These are phyloP conservation scores for Lactifluus volemus DNA, from an alignment of 768 basidiomycete genomes.

Conservation along the genomic window DNA sequence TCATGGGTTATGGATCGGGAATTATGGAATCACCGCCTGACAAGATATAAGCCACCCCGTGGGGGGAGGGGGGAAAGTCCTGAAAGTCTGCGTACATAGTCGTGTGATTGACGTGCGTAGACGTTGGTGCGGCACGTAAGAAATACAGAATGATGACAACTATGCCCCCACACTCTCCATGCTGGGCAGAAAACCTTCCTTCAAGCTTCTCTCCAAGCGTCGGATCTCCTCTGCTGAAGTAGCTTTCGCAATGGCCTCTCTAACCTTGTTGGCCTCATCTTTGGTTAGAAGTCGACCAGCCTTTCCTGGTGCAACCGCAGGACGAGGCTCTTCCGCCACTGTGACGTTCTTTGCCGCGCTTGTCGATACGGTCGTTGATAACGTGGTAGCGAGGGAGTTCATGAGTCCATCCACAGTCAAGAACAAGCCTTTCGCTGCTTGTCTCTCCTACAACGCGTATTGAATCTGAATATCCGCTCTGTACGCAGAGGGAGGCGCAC, in stretches of 20 bases:
- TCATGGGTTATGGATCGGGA: constrained; percentile 68
- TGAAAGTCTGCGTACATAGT: not conserved
- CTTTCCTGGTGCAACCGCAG: constrained; percentile 45
- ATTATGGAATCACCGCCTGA: constrained; percentile 34
- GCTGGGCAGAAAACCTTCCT: constrained; percentile 77
- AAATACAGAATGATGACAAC: constrained; percentile 21
- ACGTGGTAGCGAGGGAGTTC: constrained; percentile 70
- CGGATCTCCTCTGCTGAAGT: constrained; percentile 86
- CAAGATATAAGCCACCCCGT: not conserved
- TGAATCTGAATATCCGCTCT: not conserved
- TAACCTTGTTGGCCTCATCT: constrained; percentile 83
- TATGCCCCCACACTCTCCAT: constrained; percentile 73
- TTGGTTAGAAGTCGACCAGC: constrained; percentile 86
- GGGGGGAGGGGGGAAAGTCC: not conserved
- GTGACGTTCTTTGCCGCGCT: constrained; percentile 51
- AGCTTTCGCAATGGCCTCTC: constrained; percentile 82
- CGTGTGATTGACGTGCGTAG: not conserved
- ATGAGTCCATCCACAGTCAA: constrained; percentile 70
- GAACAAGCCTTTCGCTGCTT: constrained; percentile 66
- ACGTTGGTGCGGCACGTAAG: not conserved
- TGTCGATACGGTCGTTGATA: constrained; percentile 65
- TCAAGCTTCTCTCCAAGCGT: constrained; percentile 69
- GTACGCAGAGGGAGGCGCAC: constrained; percentile 44
- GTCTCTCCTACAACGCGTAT: constrained; percentile 54
- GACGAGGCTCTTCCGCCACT: constrained; percentile 74